These are phyloP conservation scores for Yamadazyma jaroonii DNA, from an alignment of 1,139 yeast genomes.

Conservation along the genomic window DNA sequence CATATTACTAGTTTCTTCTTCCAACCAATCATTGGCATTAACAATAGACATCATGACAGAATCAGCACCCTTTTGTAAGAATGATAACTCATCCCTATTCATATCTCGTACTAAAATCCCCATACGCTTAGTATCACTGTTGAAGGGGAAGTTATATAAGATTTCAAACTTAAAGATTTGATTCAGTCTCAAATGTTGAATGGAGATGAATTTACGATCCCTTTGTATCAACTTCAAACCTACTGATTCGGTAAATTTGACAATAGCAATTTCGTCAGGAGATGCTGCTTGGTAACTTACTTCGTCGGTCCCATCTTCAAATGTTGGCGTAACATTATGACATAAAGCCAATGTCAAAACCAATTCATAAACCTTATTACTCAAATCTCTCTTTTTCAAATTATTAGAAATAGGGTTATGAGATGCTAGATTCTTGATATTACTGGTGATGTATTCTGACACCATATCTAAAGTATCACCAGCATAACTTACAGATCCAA, in stretches of 20 bases:
- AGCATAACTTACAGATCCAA: slow-evolving; percentile 90
- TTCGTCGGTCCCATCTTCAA: slow-evolving; percentile 18
- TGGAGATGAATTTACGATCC: slow-evolving; percentile 72
- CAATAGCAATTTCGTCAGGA: slow-evolving; percentile 98
- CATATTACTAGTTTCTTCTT: slow-evolving; percentile 96
- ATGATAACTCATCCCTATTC: slow-evolving; percentile 69
- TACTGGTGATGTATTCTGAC: slow-evolving; percentile 54
- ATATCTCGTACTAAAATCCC: slow-evolving; percentile 77
- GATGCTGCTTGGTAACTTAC: slow-evolving; percentile 94
- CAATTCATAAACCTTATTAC: slow-evolving; percentile 73
- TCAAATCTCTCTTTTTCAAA: slow-evolving; percentile 53
- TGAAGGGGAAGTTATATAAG: slow-evolving; percentile 86
- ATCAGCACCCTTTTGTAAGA: slow-evolving; percentile 94
- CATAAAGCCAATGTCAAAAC: slow-evolving; percentile 83
- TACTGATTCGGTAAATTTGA: slow-evolving; percentile 81
- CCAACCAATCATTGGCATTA: slow-evolving; percentile 88
- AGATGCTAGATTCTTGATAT: slow-evolving; percentile 17
- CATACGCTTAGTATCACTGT: slow-evolving; percentile 95
- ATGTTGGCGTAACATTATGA: slow-evolving; percentile 78
- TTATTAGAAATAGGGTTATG: slow-evolving; percentile 16
- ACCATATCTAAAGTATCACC: slow-evolving; percentile 92
- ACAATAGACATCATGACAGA: slow-evolving; percentile 90
- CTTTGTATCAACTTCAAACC: slow-evolving; percentile 79
- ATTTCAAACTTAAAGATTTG: slow-evolving; percentile 60
- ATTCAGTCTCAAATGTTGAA: slow-evolving; percentile 63